A percentile compares a stretch with the other conserved stretches of the same genome.
Evolutionary conservation across 1,284 basidiomycete species (phyloP).

Genomic region (Fistulina hepatica): DNA sequence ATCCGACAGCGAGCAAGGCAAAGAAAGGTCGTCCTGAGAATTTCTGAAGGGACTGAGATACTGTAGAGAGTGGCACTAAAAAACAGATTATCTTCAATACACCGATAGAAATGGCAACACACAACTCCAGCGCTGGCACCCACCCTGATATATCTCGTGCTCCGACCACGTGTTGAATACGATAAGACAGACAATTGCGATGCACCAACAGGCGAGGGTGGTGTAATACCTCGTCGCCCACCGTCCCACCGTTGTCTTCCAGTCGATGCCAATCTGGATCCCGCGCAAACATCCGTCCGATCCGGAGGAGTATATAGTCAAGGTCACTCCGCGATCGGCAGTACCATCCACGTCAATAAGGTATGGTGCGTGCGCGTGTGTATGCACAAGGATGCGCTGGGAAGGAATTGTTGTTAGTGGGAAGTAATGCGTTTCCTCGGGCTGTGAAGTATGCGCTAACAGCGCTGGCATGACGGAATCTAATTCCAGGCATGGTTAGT

Average conservation of each 20-base stretch:
- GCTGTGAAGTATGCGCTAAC: constrained; percentile 43
- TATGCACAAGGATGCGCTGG: constrained; percentile 50
- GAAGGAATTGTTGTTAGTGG: constrained; percentile 28
- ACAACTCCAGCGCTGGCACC: no score
- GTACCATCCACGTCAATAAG: constrained; percentile 24
- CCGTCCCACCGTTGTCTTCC: constrained; percentile 58
- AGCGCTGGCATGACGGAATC: constrained; percentile 43
- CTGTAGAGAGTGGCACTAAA: constrained; percentile 33
- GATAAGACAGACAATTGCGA: constrained; percentile 50
- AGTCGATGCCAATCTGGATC: constrained; percentile 49
- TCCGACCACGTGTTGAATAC: constrained; percentile 41
- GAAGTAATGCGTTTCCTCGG: constrained; percentile 63
- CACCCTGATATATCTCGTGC: constrained; percentile 25
- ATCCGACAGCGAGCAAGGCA: constrained; percentile 31
- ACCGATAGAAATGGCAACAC: constrained; percentile 8
- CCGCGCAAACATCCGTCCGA: constrained; percentile 37
- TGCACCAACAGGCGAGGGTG: constrained; percentile 56
- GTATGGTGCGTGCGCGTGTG: constrained; percentile 63
- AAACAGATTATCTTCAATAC: constrained; percentile 6
- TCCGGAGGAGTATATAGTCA: constrained; percentile 49
- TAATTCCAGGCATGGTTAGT: constrained; percentile 18
- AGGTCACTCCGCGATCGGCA: constrained; percentile 31
- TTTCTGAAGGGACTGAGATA: constrained; percentile 34
- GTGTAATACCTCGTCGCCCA: constrained; percentile 64
- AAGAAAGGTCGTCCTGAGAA: constrained; percentile 33